Percentiles rank a stretch among this genome's conserved stretches.
phyloP scores from a whole-genome alignment of 1,284 basidiomycete genomes.

The Trichosporon sp. region DNA sequence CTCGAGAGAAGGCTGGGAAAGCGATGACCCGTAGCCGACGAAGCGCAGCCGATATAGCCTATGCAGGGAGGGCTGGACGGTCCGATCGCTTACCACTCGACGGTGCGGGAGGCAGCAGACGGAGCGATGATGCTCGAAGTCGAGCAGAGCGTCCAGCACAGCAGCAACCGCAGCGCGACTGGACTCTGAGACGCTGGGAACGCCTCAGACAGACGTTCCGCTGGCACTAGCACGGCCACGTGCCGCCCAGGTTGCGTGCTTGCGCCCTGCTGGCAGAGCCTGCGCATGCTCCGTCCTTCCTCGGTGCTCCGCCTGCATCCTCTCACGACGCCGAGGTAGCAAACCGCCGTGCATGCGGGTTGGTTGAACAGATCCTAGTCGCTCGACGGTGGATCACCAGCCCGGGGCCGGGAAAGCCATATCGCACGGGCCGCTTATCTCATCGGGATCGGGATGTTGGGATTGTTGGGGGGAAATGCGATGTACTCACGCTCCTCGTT shows the following conservation, averaged over 20 bases:
- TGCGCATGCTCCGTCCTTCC: background rate
- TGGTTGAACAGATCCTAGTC: background rate
- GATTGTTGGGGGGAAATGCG: background rate
- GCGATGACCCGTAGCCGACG: background rate
- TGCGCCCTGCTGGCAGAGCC: constrained; percentile 1
- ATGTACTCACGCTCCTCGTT: constrained; percentile 23
- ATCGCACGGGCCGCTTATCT: background rate
- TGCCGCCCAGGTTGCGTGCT: background rate
- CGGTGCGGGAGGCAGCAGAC: too few species aligned
- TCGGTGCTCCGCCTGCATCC: background rate
- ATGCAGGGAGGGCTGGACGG: background rate
- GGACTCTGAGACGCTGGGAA: background rate
- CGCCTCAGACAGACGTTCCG: background rate
- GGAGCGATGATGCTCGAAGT: too few species aligned
- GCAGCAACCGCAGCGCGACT: background rate
- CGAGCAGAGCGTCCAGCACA: background rate
- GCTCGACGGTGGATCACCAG: background rate
- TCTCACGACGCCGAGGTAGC: too few species aligned
- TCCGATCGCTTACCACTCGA: background rate
- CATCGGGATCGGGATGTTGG: too few species aligned
- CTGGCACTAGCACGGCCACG: constrained; percentile 3
- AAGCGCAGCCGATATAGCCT: background rate
- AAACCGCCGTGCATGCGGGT: too few species aligned
- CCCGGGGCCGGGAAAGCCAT: background rate
- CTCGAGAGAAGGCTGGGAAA: background rate